Conservation (phyloP, 306 rosid genomes). For the Macrotyloma uniflorum region DNA sequence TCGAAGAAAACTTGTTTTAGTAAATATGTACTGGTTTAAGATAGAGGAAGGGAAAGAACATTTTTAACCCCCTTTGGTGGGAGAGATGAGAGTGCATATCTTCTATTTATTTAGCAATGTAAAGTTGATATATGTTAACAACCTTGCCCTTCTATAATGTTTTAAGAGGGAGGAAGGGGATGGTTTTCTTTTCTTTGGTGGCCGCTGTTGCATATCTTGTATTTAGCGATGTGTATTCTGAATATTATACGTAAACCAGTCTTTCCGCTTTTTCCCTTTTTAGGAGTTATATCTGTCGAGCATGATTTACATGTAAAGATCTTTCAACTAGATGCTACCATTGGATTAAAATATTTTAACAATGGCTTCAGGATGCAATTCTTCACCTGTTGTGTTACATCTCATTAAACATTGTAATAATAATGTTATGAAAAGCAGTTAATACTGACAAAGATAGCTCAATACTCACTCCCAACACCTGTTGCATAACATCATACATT, state of each 20-base stretch:
- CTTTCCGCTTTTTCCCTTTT: background rate
- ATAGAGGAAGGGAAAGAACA: background rate
- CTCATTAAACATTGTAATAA: conserved; percentile 26
- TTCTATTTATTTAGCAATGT: background rate
- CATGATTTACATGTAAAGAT: conserved; percentile 14
- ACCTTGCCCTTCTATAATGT: background rate
- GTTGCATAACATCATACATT: conserved; percentile 43
- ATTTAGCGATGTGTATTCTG: background rate
- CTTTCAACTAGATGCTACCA: conserved; percentile 5
- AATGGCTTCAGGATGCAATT: conserved; percentile 7
- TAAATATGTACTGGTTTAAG: background rate
- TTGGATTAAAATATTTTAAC: background rate
- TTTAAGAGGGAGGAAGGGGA: background rate
- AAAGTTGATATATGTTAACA: background rate
- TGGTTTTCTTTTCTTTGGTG: conserved; percentile 19
- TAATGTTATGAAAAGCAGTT: conserved; percentile 40
- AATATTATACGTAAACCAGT: background rate
- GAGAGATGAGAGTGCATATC: background rate
- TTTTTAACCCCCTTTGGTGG: background rate
- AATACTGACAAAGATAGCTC: conserved; percentile 27
- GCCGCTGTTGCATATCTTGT: conserved; percentile 23
- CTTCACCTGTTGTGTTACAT: conserved; percentile 3
- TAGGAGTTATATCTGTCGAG: background rate
- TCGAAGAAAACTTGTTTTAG: conserved; percentile 16
- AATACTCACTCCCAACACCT: conserved; percentile 21